Conservation (phyloP, 495 filamentous ascomycete species). For the Tuber brumale region DNA sequence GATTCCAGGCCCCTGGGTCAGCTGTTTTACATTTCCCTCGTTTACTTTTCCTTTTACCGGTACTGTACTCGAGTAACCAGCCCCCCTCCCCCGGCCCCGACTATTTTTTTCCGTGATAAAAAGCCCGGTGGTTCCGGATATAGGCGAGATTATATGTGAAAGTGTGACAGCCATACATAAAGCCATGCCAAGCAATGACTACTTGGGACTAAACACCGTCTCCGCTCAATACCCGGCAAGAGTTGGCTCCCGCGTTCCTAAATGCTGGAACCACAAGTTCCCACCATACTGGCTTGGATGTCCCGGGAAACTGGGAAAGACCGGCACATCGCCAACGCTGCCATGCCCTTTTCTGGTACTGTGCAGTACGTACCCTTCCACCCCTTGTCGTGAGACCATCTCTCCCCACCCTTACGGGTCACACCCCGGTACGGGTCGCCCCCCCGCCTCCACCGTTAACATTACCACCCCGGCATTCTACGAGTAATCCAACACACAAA, state of each 20-base stretch:
- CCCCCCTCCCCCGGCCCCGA: neutral
- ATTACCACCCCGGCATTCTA: neutral
- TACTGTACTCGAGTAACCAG: neutral
- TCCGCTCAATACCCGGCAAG: neutral
- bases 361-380: neutral
- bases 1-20: constrained; percentile 2
- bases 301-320: neutral
- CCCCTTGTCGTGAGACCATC: neutral
- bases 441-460: neutral
- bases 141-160: neutral
- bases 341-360: neutral
- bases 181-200: neutral
- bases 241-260: neutral
- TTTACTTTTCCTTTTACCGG: neutral
- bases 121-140: neutral
- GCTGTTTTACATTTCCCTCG: neutral
- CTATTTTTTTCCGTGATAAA: neutral
- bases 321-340: neutral
- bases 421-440: neutral
- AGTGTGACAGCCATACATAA: neutral
- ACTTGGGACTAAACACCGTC: neutral
- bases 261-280: neutral
- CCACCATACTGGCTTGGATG: neutral
- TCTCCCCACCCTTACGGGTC: neutral
- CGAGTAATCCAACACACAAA: neutral